Evolutionary conservation across 169 alveolate species (phyloP).

Genomic region (Eimeria brunetti): DNA sequence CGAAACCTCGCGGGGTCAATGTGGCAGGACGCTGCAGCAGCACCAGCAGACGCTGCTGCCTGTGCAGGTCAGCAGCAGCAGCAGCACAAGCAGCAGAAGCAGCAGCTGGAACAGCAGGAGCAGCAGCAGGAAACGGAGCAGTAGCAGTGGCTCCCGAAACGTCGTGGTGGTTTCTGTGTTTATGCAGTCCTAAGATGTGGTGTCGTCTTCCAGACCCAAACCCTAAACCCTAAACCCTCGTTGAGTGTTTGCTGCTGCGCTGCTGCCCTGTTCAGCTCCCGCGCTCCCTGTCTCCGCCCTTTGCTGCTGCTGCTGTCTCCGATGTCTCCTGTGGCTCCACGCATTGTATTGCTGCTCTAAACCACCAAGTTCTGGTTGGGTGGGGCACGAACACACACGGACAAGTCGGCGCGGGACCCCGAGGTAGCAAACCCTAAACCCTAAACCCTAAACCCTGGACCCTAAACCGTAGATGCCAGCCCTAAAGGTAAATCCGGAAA

Average conservation of each 20-base stretch:
- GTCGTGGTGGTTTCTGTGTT: too few species aligned
- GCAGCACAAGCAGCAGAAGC: background rate
- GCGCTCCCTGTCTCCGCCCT: constrained; percentile 31
- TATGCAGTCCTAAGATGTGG: too few species aligned
- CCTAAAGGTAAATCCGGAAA: too few species aligned
- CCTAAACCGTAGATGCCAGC: background rate
- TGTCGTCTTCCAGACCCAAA: background rate
- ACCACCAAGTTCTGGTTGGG: background rate
- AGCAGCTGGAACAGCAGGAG: background rate
- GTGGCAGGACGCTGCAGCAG: constrained; percentile 70
- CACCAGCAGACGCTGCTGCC: constrained; percentile 67
- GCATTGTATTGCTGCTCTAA: constrained; percentile 51
- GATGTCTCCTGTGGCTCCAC: constrained; percentile 53
- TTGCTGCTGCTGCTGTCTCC: background rate
- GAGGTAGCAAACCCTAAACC: constrained; percentile 27
- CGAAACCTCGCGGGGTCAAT: constrained; percentile 72
- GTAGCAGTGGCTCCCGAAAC: background rate
- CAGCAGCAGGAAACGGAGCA: background rate
- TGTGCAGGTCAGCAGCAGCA: constrained; percentile 49
- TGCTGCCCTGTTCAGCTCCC: constrained; percentile 29
- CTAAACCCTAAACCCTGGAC: background rate
- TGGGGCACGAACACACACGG: constrained; percentile 68
- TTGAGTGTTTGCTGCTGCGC: background rate
- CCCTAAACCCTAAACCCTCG: background rate
- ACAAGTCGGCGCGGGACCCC: constrained; percentile 69